phyloP scores from a whole-genome alignment of 495 filamentous ascomycete genomes.

The Halenospora varia region DNA sequence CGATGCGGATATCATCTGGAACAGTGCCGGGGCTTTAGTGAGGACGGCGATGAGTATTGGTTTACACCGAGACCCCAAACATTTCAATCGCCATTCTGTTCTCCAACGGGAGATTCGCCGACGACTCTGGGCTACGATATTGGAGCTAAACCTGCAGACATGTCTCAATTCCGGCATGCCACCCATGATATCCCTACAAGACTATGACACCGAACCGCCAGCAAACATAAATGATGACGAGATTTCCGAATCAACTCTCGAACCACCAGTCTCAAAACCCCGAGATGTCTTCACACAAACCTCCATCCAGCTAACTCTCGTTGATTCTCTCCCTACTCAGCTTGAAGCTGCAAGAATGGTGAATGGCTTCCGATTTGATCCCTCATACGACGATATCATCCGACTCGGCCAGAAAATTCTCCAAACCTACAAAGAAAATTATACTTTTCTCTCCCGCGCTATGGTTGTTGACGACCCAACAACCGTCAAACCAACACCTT shows the following conservation, averaged over 20 bases:
- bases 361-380: conserved; percentile 43
- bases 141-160: conserved; percentile 59
- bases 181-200: conserved; percentile 46
- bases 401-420: conserved; percentile 39
- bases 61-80: conserved; percentile 53
- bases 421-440: conserved; percentile 32
- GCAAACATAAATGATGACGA: conserved; percentile 48
- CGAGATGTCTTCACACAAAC: conserved; percentile 39
- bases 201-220: conserved; percentile 54
- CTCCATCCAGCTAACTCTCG: conserved; percentile 48
- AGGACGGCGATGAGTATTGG: conserved; percentile 59
- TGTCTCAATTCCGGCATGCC: conserved; percentile 57
- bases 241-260: conserved; percentile 19
- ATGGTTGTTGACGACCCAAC: not conserved
- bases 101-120: conserved; percentile 63
- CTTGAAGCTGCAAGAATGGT: conserved; percentile 44
- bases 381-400: conserved; percentile 49
- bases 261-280: conserved; percentile 1
- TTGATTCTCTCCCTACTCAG: conserved; percentile 42
- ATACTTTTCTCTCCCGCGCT: conserved; percentile 2
- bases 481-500: not conserved
- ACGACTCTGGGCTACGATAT: conserved; percentile 62
- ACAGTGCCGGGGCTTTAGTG: conserved; percentile 51
- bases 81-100: conserved; percentile 33
- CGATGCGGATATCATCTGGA: conserved; percentile 55